Evolutionary conservation across 257 asterid species (phyloP), one percentile per base, ranked within the genome.

Genomic region (Jaltomata sinuosa): DNA sequence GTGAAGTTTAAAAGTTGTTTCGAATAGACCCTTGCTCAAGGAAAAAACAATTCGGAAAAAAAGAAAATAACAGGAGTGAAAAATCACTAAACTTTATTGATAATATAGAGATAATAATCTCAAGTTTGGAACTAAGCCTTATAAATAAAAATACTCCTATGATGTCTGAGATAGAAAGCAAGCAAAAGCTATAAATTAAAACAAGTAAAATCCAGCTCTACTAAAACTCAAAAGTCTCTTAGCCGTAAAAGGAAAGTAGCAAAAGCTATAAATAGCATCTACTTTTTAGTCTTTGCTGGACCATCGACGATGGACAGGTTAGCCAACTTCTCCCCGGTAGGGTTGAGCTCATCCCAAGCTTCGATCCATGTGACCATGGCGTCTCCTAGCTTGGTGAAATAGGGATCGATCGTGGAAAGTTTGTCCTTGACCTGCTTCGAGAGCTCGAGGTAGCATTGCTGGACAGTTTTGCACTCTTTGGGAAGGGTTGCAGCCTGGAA

Each of bases 261-360:
- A 50, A 64, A 67, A 45, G 55, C 61, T 27, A 67, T 16, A 61
- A 77, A 71, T 21, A 22, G 50, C 85, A 79, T 83, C 92, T 88
- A 93, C 86, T 91, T 76, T 25, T 49, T 49, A 7, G 81, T 49
- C 81, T 76, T 89, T 2, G 90, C 87, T 47, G 74, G 84, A 72
- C 85, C 91, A 32, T 85, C 86, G 54, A 88, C 47, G 62, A 61
- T 90, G 54, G 88, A 61, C 38, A 61, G n/a, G 85, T 86, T 64
- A 72, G 91, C 89, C 62, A 89, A 57, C 57, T 45, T 77, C 32
- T 83, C 92, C 22, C 86, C 89, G 0, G 93, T 25, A 14, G 96
- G 93, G 92, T 94, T 94, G 89, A 94, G 94, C 90, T 94, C 96
- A 78, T 92, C 97, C 98, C 97, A 94, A 81, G 97, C 96, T 83